Evolutionary conservation across 345 rosid genomes (phyloP), one percentile per base, ranked within the genome.

Genomic region (Melaleuca quinquenervia): DNA sequence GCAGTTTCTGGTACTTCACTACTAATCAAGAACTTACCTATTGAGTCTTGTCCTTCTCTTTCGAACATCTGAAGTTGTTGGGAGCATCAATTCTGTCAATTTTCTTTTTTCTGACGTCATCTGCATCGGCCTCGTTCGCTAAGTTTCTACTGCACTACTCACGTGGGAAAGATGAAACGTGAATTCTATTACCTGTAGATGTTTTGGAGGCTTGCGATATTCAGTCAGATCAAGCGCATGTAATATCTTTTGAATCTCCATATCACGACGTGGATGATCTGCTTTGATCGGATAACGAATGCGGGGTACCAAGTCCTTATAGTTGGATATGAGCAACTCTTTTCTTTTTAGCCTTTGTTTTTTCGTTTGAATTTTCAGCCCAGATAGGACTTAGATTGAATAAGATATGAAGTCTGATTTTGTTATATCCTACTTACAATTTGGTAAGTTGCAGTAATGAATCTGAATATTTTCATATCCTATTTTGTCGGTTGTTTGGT

Each of bases 1-100:
- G 98, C 96, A 95, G 96, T 94, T 93, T 90, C 91, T 92, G 92
- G 90, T 88, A 87, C 54, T 48, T 49, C 54, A 82, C 52, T 49
- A 18, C 83, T 48, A 82, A 29, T 48, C 41, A 49, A 0, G 83
- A n/a, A 82, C 20, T 82, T 51, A 82, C 29, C 18, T 51, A 26
- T 51, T 82, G 21, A 26, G 52, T 50, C 54, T 82, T 49, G 52
- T 29, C 41, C 83, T 82, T 82, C 24, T 8, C 32, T 70, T 70
- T 70, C 41, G 78, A 70, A 32, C 78, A 18, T 70, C 45, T 70
- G 48, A 70, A 70, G 78, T 70, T 64, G 76, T 32, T 70, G 78
- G 13, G 32, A 70, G 78, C 78, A 70, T 70, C 78, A 70, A 32
- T 70, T 45, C 45, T 18, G 16, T 70, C 0, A 32, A 16, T 29